Evolutionary conservation across 495 filamentous ascomycete species (phyloP).

Genomic region (Amorphotheca resinae): DNA sequence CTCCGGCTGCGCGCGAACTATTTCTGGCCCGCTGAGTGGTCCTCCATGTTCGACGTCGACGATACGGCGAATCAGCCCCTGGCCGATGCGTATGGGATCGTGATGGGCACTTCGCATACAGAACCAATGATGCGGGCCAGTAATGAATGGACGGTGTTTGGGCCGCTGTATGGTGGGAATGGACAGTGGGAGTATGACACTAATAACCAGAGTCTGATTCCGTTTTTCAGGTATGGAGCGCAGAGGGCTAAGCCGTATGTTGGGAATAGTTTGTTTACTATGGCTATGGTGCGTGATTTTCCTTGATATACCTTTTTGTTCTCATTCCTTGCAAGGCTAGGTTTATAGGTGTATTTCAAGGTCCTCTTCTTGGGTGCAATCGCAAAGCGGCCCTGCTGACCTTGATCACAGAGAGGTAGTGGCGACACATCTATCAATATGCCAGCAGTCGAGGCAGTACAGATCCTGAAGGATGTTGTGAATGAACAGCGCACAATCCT

Average conservation of each 20-base stretch:
- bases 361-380: too few relatives aligned
- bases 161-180: conserved; percentile 31
- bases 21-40: conserved; percentile 64
- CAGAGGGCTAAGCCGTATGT: conserved; percentile 52
- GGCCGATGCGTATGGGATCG: conserved; percentile 60
- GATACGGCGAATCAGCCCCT: conserved; percentile 53
- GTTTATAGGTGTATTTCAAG: too few relatives aligned
- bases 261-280: conserved; percentile 47
- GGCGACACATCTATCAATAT: conserved; percentile 50
- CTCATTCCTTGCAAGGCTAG: too few relatives aligned
- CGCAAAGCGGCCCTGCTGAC: too few relatives aligned
- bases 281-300: conserved; percentile 42
- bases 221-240: conserved; percentile 56
- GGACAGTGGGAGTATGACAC: conserved; percentile 52
- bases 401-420: conserved; percentile 34
- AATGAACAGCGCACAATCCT: conserved; percentile 44
- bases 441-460: conserved; percentile 42
- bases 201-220: conserved; percentile 50
- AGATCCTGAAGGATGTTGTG: conserved; percentile 47
- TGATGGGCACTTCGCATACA: conserved; percentile 59
- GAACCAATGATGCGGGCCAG: conserved; percentile 64
- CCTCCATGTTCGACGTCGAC: conserved; percentile 56
- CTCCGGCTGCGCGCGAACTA: conserved; percentile 61
- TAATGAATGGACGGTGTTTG: conserved; percentile 52
- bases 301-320: too few relatives aligned